Evolutionary conservation across 441 rosid genomes (phyloP), one percentile per base, ranked within the genome.

Genomic region (Breynia disticha): DNA sequence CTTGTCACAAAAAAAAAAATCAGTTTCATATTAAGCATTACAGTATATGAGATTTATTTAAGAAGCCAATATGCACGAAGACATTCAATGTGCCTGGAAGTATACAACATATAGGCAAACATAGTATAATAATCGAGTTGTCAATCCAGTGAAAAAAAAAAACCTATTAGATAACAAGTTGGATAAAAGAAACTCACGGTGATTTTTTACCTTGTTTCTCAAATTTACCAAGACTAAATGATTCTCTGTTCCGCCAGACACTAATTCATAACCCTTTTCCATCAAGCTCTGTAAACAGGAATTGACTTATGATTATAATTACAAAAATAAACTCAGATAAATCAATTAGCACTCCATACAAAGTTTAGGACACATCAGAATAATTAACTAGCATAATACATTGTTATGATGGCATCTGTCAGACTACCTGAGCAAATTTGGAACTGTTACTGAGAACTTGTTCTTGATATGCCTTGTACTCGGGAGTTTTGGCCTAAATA

Each of bases 211-310:
- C 95, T 86, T 79, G 74, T 72, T 86, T 76, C 73, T 82, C 60
- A 91, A 72, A 67, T 91, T 91, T 67, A 91, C 98, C 82, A 91
- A 74, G 55, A 91, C 98, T 65, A 91, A 61, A 76, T 91, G 98
- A 74, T 91, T 91, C 14, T 86, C 97, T 32, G 98, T 88, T 67
- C 96, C 98, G 50, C 97, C 98, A 61, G 98, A 91, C 11, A 91
- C 95, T 55, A 91, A 81, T 19, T 84, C 98, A 68, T 91, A 88
- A 53, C 90, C 95, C 62, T 56, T 79, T 61, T 70, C 76, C 19
- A 70, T 54, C 79, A 88, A 69, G 44, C 82, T 42, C 98, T 88
- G 88, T 70, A 71, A 44, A 24, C 7, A 24, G 32, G 32, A 24
- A 24, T 24, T 24, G 32, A 24, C 32, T 24, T 24, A 7, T 24